These are phyloP conservation scores for Coemansia sp. DNA, from an alignment of 192 early-diverging fungal genomes.

Conservation along the genomic window DNA sequence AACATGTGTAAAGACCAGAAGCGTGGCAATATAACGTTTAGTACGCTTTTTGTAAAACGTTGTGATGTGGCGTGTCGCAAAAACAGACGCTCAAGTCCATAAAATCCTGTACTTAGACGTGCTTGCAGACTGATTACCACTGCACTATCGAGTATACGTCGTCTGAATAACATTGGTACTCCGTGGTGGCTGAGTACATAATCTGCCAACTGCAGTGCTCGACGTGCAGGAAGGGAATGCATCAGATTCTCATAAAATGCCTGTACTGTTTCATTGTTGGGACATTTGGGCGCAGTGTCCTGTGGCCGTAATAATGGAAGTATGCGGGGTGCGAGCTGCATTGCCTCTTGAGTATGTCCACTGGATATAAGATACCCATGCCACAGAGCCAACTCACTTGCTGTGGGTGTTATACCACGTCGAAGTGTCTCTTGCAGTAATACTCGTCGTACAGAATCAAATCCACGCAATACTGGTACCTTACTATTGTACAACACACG, in stretches of 20 bases:
- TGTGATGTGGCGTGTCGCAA: slow-evolving; percentile 17
- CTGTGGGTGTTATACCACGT: slow-evolving; percentile 24
- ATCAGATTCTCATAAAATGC: slow-evolving; percentile 36
- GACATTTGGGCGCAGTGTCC: neutral
- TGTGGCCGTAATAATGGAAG: slow-evolving; percentile 16
- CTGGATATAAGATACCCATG: slow-evolving; percentile 15
- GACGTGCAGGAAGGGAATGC: neutral
- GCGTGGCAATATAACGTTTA: slow-evolving; percentile 17
- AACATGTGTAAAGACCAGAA: slow-evolving; percentile 50
- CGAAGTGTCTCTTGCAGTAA: slow-evolving; percentile 22
- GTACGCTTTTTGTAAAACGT: slow-evolving; percentile 12
- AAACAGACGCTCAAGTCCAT: slow-evolving; percentile 29
- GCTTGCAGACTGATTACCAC: slow-evolving; percentile 15
- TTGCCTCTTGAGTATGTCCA: slow-evolving; percentile 4
- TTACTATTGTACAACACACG: neutral
- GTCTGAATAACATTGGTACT: slow-evolving; percentile 8
- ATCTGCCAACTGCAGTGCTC: slow-evolving; percentile 20
- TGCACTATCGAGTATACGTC: slow-evolving; percentile 12
- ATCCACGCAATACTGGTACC: slow-evolving; percentile 8
- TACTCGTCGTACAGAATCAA: slow-evolving; percentile 2
- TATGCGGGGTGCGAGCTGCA: slow-evolving; percentile 10
- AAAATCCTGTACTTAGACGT: slow-evolving; percentile 27
- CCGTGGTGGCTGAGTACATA: slow-evolving; percentile 29
- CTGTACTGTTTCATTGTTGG: slow-evolving; percentile 2
- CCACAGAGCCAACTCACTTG: slow-evolving; percentile 17